Evolutionary conservation across 2,329 filamentous ascomycete genomes (phyloP), one percentile per base, ranked within the genome.

Genomic region (Diplodia scrobiculata): DNA sequence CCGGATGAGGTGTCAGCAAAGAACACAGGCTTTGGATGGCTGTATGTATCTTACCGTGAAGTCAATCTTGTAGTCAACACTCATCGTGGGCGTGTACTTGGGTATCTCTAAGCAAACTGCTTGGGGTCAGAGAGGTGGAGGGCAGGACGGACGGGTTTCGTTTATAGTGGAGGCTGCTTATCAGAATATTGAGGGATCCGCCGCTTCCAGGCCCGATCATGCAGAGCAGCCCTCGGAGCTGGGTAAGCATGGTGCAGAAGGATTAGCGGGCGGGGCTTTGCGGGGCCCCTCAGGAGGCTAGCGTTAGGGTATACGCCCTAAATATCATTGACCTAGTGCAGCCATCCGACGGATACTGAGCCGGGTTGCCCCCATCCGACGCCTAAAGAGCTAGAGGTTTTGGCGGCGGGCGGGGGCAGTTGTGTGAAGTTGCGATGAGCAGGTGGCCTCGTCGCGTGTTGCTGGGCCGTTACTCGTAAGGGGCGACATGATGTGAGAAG

Each of bases 41-140:
- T 25, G 25, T n/a, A 19, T 2, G 32, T 19, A 1, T 17, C 3
- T 11, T 63, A 63, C 60, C 34, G 60, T 63, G 48, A 63, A 63
- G 29, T 53, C 60, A 5, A 63, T 11, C 34, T 63, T 63, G 48
- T 63, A 63, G 34, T 62, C 58, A 34, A 50, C 41, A 45, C n/a
- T 27, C 58, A 62, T 62, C 11, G 3, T 62, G 58, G 45, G 27
- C 27, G 9, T 5, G 10, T 6, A 9, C 4, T 14, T 34, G 11
- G 36, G 6, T 59, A 17, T 45, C 7, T 13, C 5, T 1, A 29
- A n/a, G 13, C 6, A 14, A 19, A 25, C 1, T 7, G 25, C 14
- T 14, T 17, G 38, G 32, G 13, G 25, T 17, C 11, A 32, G 29
- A 17, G 36, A 41, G 21, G 13, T 11, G 1, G 29, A 13, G 21